A percentile compares a stretch with the other conserved stretches of the same genome.
Conservation (phyloP, 2,329 filamentous ascomycete genomes). For the Pleurostoma richardsiae region DNA sequence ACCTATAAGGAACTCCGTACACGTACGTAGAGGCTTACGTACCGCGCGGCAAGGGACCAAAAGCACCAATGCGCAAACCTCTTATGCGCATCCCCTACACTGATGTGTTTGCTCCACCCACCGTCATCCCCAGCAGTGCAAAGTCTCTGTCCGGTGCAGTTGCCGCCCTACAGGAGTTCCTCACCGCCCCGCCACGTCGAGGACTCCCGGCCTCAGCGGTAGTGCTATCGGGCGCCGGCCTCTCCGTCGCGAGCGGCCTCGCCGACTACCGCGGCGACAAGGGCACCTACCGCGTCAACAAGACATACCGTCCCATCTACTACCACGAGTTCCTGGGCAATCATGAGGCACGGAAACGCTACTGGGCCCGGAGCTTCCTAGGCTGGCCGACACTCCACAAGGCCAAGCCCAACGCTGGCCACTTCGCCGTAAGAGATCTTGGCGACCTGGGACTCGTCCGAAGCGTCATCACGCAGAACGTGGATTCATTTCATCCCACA, state of each 20-base stretch:
- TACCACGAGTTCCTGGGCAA: slow-evolving; percentile 79
- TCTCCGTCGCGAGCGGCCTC: slow-evolving; percentile 88
- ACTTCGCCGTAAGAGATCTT: slow-evolving; percentile 71
- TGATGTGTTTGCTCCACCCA: slow-evolving; percentile 69
- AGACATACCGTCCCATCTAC: slow-evolving; percentile 86
- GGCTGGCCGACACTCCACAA: slow-evolving; percentile 81
- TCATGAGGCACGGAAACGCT: slow-evolving; percentile 84
- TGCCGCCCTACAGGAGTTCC: slow-evolving; percentile 70
- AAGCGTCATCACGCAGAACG: slow-evolving; percentile 88
- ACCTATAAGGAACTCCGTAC: no score
- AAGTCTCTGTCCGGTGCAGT: slow-evolving; percentile 67
- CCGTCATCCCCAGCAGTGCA: slow-evolving; percentile 69
- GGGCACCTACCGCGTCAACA: slow-evolving; percentile 91
- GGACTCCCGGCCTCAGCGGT: slow-evolving; percentile 42
- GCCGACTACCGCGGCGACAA: slow-evolving; percentile 87
- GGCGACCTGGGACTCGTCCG: slow-evolving; percentile 67
- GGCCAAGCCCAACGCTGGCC: slow-evolving; percentile 74
- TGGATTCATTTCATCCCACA: slow-evolving; percentile 83
- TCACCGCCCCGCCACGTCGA: slow-evolving; percentile 54
- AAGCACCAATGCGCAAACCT: slow-evolving; percentile 56
- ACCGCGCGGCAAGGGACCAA: slow-evolving; percentile 15
- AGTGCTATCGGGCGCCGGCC: slow-evolving; percentile 73
- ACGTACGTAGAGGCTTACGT: slow-evolving; percentile 11
- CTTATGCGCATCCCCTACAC: slow-evolving; percentile 90
- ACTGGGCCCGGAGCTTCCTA: slow-evolving; percentile 93